Conservation (phyloP, 2,329 filamentous ascomycete species). For the Colletotrichum sojae region DNA sequence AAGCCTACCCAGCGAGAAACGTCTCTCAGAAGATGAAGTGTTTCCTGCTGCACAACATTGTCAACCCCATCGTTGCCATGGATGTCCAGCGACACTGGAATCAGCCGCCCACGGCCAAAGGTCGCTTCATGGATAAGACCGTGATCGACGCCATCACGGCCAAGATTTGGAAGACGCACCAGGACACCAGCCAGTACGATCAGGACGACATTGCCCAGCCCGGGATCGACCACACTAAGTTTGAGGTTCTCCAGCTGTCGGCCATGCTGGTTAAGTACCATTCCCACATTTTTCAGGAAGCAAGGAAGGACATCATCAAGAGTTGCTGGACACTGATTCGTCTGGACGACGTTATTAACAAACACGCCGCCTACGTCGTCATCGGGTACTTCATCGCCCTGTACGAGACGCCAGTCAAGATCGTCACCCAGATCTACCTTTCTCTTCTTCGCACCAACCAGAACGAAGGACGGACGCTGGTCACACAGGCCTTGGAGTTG, state of each 20-base stretch:
- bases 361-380: conserved; percentile 96
- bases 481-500: conserved; percentile 93
- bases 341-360: conserved; percentile 99
- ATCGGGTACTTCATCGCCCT: conserved; percentile 98
- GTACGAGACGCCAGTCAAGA: conserved; percentile 96
- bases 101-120: conserved; percentile 66
- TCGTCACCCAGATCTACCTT: conserved; percentile 94
- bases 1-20: conserved; percentile 84
- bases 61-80: conserved; percentile 97
- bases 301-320: conserved; percentile 97
- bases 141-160: conserved; percentile 93
- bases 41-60: conserved; percentile 90
- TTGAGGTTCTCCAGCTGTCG: conserved; percentile 95
- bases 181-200: conserved; percentile 87
- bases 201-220: conserved; percentile 87
- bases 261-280: conserved; percentile 97
- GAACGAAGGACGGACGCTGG: conserved; percentile 91
- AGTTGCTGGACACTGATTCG: conserved; percentile 99
- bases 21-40: conserved; percentile 92
- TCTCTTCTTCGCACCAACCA: conserved; percentile 93
- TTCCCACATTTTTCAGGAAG: conserved; percentile 87
- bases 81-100: conserved; percentile 91
- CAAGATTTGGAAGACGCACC: conserved; percentile 93
- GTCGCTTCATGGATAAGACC: conserved; percentile 84
- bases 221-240: conserved; percentile 94